phyloP scores from a whole-genome alignment of 345 rosid species.

The Salix brachista region DNA sequence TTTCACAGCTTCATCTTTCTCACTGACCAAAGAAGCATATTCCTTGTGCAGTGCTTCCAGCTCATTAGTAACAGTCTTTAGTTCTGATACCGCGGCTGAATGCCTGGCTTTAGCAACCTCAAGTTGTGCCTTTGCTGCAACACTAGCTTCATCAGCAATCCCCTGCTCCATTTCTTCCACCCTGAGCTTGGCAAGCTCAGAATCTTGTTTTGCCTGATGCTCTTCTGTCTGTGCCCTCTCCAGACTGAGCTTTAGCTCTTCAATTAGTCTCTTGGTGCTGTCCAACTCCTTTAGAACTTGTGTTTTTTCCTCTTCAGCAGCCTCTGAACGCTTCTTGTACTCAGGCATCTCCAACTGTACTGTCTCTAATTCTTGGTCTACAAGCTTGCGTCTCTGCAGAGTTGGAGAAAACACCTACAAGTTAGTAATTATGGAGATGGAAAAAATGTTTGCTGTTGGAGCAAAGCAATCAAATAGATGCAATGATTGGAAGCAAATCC shows the following conservation, averaged over 20 bases:
- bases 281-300: slow-evolving; percentile 67
- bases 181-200: slow-evolving; percentile 81
- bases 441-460: background rate
- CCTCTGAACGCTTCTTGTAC: slow-evolving; percentile 50
- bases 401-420: slow-evolving; percentile 5
- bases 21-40: slow-evolving; percentile 52
- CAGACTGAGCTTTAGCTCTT: slow-evolving; percentile 75
- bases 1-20: slow-evolving; percentile 53
- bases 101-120: slow-evolving; percentile 90
- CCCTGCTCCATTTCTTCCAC: slow-evolving; percentile 94
- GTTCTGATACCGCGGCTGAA: slow-evolving; percentile 62
- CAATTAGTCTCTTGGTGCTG: slow-evolving; percentile 70
- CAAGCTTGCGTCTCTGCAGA: slow-evolving; percentile 57
- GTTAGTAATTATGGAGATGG: slow-evolving; percentile 5
- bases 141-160: slow-evolving; percentile 78
- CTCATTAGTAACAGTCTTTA: slow-evolving; percentile 68
- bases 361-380: slow-evolving; percentile 73
- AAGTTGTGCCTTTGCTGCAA: slow-evolving; percentile 90
- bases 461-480: background rate
- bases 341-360: slow-evolving; percentile 65
- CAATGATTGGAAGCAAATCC: background rate
- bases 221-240: slow-evolving; percentile 93
- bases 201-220: slow-evolving; percentile 86
- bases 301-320: slow-evolving; percentile 55
- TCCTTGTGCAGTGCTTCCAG: slow-evolving; percentile 49